Conservation (phyloP, 345 rosid genomes). For the Linum usitatissimum region DNA sequence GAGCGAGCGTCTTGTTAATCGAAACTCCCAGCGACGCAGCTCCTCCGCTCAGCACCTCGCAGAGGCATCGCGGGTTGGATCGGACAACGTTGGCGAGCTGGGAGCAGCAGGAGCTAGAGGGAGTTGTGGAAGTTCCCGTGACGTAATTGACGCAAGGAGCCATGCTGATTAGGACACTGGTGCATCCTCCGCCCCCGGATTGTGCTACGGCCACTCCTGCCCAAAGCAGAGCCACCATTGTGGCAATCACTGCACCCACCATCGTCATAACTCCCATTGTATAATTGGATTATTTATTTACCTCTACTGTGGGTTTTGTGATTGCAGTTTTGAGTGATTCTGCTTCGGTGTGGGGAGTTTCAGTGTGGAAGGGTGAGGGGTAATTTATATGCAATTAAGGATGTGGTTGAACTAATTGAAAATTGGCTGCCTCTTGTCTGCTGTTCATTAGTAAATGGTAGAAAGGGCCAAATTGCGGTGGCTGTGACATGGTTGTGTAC, state of each 20-base stretch:
- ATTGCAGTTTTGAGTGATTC: neutral
- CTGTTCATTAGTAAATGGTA: too few species aligned
- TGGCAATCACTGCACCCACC: slow-evolving; percentile 7
- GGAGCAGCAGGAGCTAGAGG: slow-evolving; percentile 47
- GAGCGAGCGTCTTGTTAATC: slow-evolving; percentile 42
- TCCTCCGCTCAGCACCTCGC: slow-evolving; percentile 29
- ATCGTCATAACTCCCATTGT: slow-evolving; percentile 4
- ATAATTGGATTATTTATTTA: slow-evolving; percentile 5
- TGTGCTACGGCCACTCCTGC: slow-evolving; percentile 22
- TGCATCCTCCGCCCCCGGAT: slow-evolving; percentile 23
- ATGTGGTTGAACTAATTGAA: neutral
- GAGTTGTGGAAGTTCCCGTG: slow-evolving; percentile 33
- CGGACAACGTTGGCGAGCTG: slow-evolving; percentile 37
- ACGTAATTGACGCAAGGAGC: slow-evolving; percentile 37
- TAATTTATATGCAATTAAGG: neutral
- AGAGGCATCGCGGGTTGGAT: slow-evolving; percentile 43
- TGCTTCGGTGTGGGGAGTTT: neutral
- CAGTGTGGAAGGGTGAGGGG: too few species aligned
- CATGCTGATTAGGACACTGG: slow-evolving; percentile 25
- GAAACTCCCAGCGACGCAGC: slow-evolving; percentile 32
- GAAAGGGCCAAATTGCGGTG: too few species aligned
- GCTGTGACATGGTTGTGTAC: too few species aligned
- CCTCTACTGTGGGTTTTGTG: neutral
- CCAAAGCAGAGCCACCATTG: slow-evolving; percentile 18
- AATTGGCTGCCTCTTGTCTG: too few species aligned